phyloP scores from a whole-genome alignment of 1,284 basidiomycete species.

The Apiotrichum akiyoshidainum region DNA sequence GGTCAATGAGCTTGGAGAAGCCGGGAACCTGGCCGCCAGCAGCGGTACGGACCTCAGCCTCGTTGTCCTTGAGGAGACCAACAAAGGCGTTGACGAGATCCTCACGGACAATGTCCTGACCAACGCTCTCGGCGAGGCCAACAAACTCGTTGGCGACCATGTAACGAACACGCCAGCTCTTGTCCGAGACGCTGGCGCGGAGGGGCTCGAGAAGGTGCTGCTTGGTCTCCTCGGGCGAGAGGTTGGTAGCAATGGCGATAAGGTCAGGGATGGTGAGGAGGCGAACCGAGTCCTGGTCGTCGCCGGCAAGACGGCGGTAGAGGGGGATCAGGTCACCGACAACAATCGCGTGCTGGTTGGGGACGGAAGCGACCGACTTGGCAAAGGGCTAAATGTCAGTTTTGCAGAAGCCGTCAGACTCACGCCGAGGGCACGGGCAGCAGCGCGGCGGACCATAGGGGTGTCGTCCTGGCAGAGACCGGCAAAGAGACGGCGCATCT shows the following conservation, averaged over 20 bases:
- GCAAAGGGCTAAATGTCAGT: conserved; percentile 62
- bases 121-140: conserved; percentile 83
- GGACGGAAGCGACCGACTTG: conserved; percentile 58
- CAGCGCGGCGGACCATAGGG: conserved; percentile 96
- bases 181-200: conserved; percentile 82
- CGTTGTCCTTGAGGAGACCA: conserved; percentile 93
- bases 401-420: conserved; percentile 46
- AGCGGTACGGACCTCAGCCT: conserved; percentile 97
- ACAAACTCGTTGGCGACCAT: conserved; percentile 99
- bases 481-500: conserved; percentile 81
- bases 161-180: conserved; percentile 98
- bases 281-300: conserved; percentile 98
- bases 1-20: conserved; percentile 90
- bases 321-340: conserved; percentile 85
- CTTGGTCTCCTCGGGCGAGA: conserved; percentile 83
- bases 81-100: conserved; percentile 93
- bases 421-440: conserved; percentile 92
- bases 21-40: conserved; percentile 95
- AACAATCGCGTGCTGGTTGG: conserved; percentile 66
- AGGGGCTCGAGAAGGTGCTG: conserved; percentile 86
- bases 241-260: conserved; percentile 83
- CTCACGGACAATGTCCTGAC: conserved; percentile 84
- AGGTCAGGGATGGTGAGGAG: conserved; percentile 93
- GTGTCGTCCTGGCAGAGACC: conserved; percentile 90
- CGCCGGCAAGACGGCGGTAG: conserved; percentile 88